phyloP scores from a whole-genome alignment of 164 flowering plant species.

The Litsea cubeba region DNA sequence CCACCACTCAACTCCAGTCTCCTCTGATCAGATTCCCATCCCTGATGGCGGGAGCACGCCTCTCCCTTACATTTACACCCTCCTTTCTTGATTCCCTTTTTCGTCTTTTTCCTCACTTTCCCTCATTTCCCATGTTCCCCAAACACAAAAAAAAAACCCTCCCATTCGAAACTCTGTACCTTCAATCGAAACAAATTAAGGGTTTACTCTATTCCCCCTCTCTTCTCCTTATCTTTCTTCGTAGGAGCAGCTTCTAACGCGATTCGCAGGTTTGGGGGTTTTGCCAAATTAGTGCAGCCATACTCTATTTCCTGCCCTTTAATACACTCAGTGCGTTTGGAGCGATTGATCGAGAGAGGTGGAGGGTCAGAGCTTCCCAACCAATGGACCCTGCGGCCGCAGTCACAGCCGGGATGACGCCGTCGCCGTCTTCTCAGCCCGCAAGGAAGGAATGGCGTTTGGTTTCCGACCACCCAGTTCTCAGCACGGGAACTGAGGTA shows the following conservation, averaged over 20 bases:
- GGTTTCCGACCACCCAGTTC: constrained; percentile 53
- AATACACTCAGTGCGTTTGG: background rate
- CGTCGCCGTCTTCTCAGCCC: constrained; percentile 34
- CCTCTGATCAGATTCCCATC: background rate
- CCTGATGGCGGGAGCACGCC: too few species aligned
- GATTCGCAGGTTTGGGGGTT: background rate
- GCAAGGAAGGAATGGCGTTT: constrained; percentile 81
- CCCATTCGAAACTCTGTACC: background rate
- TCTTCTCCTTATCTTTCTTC: too few species aligned
- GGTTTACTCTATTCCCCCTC: too few species aligned
- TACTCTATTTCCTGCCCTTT: background rate
- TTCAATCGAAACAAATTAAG: background rate
- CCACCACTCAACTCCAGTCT: background rate
- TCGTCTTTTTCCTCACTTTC: background rate
- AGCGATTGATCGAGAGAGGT: constrained; percentile 3
- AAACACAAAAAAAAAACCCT: background rate
- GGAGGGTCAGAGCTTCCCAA: constrained; percentile 13
- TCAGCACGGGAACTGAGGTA: constrained; percentile 47
- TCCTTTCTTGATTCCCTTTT: background rate
- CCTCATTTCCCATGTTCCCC: background rate
- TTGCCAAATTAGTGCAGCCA: constrained; percentile 1
- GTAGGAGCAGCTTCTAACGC: too few species aligned
- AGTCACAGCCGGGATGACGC: too few species aligned
- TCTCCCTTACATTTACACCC: constrained; percentile 28
- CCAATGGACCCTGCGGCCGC: constrained; percentile 61